These are phyloP conservation scores for Nannochloropsis salina DNA, from an alignment of 108 stramenopile genomes.

Conservation along the genomic window DNA sequence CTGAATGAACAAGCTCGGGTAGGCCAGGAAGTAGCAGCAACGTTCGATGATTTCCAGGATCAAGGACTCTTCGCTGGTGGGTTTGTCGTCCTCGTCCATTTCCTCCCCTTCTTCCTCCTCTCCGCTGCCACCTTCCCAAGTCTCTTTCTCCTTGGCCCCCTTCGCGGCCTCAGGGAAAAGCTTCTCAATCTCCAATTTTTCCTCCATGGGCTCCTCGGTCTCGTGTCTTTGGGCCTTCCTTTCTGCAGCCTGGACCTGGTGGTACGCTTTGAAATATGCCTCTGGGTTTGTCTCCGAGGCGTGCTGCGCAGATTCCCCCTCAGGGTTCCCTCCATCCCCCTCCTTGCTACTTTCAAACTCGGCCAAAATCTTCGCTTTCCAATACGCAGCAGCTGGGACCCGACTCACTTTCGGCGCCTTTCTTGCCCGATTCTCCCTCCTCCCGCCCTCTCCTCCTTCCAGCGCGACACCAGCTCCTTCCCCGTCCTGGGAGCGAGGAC, in stretches of 20 bases:
- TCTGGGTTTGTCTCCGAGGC: not conserved
- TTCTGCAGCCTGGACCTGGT: not conserved
- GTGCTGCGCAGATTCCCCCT: not conserved
- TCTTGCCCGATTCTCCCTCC: not conserved
- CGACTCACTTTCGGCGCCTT: not conserved
- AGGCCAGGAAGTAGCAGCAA: slow-evolving; percentile 6
- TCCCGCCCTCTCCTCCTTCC: not conserved
- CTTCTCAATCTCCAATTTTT: slow-evolving; percentile 10
- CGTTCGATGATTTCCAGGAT: slow-evolving; percentile 18
- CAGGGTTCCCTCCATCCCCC: not conserved
- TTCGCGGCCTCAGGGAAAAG: not conserved
- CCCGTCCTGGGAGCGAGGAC: too few species aligned
- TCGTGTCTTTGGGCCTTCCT: not conserved
- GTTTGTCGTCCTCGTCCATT: not conserved
- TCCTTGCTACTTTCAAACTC: not conserved
- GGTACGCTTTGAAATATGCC: not conserved
- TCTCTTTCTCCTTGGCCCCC: not conserved
- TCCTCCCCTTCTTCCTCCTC: not conserved
- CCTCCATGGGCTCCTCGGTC: not conserved
- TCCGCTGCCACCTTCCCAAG: not conserved
- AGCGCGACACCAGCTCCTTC: too few species aligned
- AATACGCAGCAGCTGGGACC: not conserved
- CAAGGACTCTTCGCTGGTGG: not conserved
- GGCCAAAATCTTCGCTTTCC: not conserved
- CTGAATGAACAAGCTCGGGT: not conserved